Evolutionary conservation across 257 asterid species (phyloP).

Genomic region (Gentiana dahurica): DNA sequence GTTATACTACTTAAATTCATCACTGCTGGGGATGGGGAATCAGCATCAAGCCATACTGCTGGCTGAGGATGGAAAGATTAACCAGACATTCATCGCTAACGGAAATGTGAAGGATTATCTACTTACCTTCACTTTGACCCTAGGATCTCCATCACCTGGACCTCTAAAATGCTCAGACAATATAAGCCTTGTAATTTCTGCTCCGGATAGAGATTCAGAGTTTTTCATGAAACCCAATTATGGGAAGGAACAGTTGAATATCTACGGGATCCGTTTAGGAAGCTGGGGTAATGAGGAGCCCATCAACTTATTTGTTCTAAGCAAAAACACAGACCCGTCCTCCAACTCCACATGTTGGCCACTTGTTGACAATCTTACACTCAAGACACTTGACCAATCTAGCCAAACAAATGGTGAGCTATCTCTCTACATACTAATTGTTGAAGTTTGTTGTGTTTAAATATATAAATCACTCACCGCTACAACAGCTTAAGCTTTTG

Average conservation of each 20-base stretch:
- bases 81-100: conserved; percentile 38
- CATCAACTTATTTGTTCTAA: conserved; percentile 36
- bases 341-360: conserved; percentile 56
- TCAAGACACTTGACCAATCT: conserved; percentile 20
- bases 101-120: conserved; percentile 25
- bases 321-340: conserved; percentile 28
- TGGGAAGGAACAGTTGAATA: conserved; percentile 35
- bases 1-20: conserved; percentile 24
- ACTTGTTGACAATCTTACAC: conserved; percentile 27
- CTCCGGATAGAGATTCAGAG: conserved; percentile 38
- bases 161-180: conserved; percentile 28
- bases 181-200: conserved; percentile 49
- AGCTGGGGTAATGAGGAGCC: conserved; percentile 42
- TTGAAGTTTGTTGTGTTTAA: too few relatives aligned
- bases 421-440: too few relatives aligned
- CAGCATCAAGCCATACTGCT: conserved; percentile 35
- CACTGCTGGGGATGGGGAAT: conserved; percentile 17
- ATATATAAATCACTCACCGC: too few relatives aligned
- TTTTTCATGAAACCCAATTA: conserved; percentile 23
- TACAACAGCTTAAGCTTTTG: too few relatives aligned
- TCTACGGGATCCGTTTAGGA: conserved; percentile 40
- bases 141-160: conserved; percentile 4
- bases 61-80: conserved; percentile 42
- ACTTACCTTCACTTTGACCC: conserved; percentile 34
- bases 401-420: conserved; percentile 19